Evolutionary conservation across 2,329 filamentous ascomycete genomes (phyloP).

Genomic region (Lecanicillium sp.): DNA sequence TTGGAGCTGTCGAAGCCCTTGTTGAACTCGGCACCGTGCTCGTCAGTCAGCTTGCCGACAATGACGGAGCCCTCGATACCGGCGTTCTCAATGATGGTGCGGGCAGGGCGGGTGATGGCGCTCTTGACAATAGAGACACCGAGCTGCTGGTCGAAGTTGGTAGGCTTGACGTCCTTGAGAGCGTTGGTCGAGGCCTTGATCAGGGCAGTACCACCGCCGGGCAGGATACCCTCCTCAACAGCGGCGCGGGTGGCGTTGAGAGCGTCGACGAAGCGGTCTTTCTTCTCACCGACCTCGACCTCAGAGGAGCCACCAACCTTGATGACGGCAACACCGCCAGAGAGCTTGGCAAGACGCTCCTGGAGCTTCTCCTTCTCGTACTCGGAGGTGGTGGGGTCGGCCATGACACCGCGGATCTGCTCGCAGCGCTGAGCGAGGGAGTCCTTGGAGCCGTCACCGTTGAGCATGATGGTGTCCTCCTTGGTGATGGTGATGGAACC

Average conservation of each 20-base stretch:
- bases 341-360: slow-evolving; percentile 98
- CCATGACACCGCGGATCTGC: slow-evolving; percentile 97
- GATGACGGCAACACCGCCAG: slow-evolving; percentile 97
- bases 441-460: slow-evolving; percentile 95
- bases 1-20: slow-evolving; percentile 95
- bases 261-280: slow-evolving; percentile 98
- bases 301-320: slow-evolving; percentile 97
- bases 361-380: slow-evolving; percentile 99
- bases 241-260: slow-evolving; percentile 96
- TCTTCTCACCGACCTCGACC: slow-evolving; percentile 99
- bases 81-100: slow-evolving; percentile 96
- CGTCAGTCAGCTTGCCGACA: slow-evolving; percentile 95
- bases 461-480: slow-evolving; percentile 98
- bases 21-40: slow-evolving; percentile 91
- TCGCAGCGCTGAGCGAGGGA: slow-evolving; percentile 90
- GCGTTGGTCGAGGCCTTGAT: slow-evolving; percentile 95
- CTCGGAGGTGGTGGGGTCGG: slow-evolving; percentile 87
- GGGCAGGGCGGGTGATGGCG: slow-evolving; percentile 91
- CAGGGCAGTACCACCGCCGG: slow-evolving; percentile 94
- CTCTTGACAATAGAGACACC: slow-evolving; percentile 97
- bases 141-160: slow-evolving; percentile 99
- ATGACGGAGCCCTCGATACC: slow-evolving; percentile 93
- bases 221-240: slow-evolving; percentile 98
- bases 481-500: slow-evolving; percentile 99
- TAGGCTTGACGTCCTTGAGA: slow-evolving; percentile 71